phyloP scores from a whole-genome alignment of 768 basidiomycete species.

The Termitomyces sp. region DNA sequence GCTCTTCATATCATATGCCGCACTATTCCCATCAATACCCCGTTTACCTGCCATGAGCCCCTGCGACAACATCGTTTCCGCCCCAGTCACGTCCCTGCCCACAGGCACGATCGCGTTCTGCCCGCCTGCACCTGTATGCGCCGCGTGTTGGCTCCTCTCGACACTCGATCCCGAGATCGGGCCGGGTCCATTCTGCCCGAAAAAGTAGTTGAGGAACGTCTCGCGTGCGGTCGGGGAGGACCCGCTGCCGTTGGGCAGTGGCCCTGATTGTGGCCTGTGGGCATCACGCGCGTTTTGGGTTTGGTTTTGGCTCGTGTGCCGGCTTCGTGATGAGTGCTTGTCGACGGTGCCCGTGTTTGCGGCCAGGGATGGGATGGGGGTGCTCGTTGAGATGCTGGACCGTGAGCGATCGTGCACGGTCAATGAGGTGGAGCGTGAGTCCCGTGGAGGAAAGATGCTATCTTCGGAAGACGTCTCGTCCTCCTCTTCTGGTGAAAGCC shows the following conservation, averaged over 20 bases:
- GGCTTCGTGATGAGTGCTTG: constrained; percentile 34
- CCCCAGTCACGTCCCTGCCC: constrained; percentile 62
- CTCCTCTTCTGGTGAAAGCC: constrained; percentile 43
- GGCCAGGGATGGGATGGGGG: constrained; percentile 22
- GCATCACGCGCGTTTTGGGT: constrained; percentile 16
- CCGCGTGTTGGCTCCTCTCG: constrained; percentile 29
- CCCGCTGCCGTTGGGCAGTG: constrained; percentile 21
- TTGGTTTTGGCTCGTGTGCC: constrained; percentile 11
- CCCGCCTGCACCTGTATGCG: constrained; percentile 12
- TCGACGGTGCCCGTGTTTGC: constrained; percentile 22
- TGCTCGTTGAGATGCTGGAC: constrained; percentile 33
- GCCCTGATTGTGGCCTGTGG: constrained; percentile 32
- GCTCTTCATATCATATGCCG: constrained; percentile 98
- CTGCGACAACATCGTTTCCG: constrained; percentile 45
- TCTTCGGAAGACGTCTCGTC: constrained; percentile 66
- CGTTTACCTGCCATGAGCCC: constrained; percentile 69
- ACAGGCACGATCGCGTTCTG: constrained; percentile 38
- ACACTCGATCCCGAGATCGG: constrained; percentile 57
- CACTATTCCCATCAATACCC: constrained; percentile 68
- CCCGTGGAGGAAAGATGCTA: constrained; percentile 47
- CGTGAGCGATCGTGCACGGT: constrained; percentile 74
- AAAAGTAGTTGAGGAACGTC: constrained; percentile 96
- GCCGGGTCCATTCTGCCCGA: constrained; percentile 85
- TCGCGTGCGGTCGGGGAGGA: constrained; percentile 68
- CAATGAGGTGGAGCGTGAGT: constrained; percentile 71